Evolutionary conservation across 768 basidiomycete genomes (phyloP), one percentile per base, ranked within the genome.

Genomic region (Naganishia friedmannii): DNA sequence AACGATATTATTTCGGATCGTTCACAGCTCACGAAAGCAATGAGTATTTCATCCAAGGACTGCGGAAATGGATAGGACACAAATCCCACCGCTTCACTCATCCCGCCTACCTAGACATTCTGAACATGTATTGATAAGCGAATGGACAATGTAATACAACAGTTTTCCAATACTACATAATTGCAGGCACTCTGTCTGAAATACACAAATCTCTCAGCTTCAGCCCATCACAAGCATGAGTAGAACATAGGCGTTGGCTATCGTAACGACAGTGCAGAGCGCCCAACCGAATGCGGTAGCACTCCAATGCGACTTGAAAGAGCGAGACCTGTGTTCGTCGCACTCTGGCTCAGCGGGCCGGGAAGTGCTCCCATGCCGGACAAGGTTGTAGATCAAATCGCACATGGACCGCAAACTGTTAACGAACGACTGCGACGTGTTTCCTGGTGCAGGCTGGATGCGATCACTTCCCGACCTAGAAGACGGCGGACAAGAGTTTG

Each of bases 241-340:
- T 17, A 69, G 37, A 2, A 69, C 68, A 26, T 69, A 69, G 23
- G 51, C 51, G 58, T 69, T 69, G 31, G 68, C 68, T 42, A 69
- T 45, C 1, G 68, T 60, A 3, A 69, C 68, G 2, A 69, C 68
- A 19, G 56, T 48, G n/a, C 58, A 69, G 17, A 69, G 57, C 13
- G 57, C 56, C 29, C 63, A 69, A 19, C 68, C 68, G 21, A 69
- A 54, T 4, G 58, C 68, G 21, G 68, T 69, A 13, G 58, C 46
- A 57, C 32, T 69, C 68, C 68, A 69, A 29, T 69, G 68, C 0
- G 68, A 69, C 21, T 57, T 63, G 45, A 69, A 69, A 7, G 68
- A 69, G 31, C 46, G 42, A 13, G 29, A 31, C 46, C 63, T 69
- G 1, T 45, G 54, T 10, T 37, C 23, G 19, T 26, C n/a, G 15